Base-by-base conservation (phyloP, 495 filamentous ascomycete species). In the Lepraria neglecta region DNA sequence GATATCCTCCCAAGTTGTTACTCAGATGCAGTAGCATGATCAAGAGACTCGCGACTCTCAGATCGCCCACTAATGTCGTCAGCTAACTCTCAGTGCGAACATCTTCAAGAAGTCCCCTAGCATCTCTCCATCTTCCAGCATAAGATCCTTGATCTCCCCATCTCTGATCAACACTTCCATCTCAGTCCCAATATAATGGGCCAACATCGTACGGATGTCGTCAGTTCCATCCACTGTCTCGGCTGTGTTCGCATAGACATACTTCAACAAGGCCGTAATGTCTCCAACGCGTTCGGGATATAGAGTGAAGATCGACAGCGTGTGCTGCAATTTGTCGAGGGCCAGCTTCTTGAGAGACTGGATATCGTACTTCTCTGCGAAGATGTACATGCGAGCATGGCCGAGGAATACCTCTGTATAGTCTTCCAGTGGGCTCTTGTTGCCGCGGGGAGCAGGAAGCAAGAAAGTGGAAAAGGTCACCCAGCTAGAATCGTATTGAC, bases 351-450 rank as follows among this genome's bases (percentile, higher is more conserved):
- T 62, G 40, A 78, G 66, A 3, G 63, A n/a, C 11, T 71, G 59
- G 10, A 77, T 73, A 10, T 66, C 58, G 58, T 76, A 75, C 48
- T 68, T 73, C 50, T 76, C 70, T 15, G 72, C 73, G 28, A 77
- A 62, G 7, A 73, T 61, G 55, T 77, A 78, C n/a, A 78, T 65
- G n/a, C 56, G 46, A 6, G 69, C 72, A 59, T 77, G 74, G 44
- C 65, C 66, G 1, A 76, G 65, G 56, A 78, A 72, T 1, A 76
- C 69, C 1, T 69, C 64, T 0, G 68, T 67, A 55, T 75, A 79
- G 57, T 77, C 69, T 44, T 78, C 66, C 12, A 35, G 33, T 7
- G 50, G 50, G 12, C 57, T 24, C 31, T 0, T 17, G 28, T 64
- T 66, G 33, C 30, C 51, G 4, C 56, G 42, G 10, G 47, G 17